These are phyloP conservation scores for Fraxinus platypoda DNA, from an alignment of 305 asterid species.

Conservation along the genomic window DNA sequence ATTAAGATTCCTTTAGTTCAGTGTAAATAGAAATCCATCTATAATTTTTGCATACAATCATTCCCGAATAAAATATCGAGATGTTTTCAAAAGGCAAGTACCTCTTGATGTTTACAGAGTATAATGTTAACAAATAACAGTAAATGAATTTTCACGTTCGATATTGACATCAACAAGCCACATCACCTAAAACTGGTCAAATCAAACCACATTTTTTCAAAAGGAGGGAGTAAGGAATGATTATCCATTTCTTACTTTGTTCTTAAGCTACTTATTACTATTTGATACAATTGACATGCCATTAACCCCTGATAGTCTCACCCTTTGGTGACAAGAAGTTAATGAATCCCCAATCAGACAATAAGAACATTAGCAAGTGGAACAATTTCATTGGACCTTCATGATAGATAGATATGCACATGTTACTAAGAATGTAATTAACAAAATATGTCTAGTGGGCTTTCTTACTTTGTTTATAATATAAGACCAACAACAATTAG, in stretches of 20 bases:
- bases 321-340: conserved; percentile 14
- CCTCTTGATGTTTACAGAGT: background rate
- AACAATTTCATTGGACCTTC: conserved; percentile 21
- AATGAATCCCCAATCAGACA: background rate
- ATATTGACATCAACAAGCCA: background rate
- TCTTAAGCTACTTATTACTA: conserved; percentile 34
- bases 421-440: background rate
- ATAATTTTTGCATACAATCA: background rate
- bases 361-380: conserved; percentile 16
- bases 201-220: conserved; percentile 21
- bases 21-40: background rate
- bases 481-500: conserved; percentile 26
- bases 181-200: conserved; percentile 22
- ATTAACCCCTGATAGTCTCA: conserved; percentile 9
- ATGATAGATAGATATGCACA: background rate
- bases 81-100: background rate
- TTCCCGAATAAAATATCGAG: background rate
- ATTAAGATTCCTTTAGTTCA: background rate
- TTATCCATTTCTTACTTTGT: conserved; percentile 35
- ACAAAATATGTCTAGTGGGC: conserved; percentile 24
- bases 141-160: background rate
- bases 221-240: conserved; percentile 26
- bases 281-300: conserved; percentile 13
- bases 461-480: conserved; percentile 18
- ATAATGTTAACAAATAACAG: background rate